Evolutionary conservation across 1,139 yeast species (phyloP).

Genomic region (Hemisphaericaspora subhashii): DNA sequence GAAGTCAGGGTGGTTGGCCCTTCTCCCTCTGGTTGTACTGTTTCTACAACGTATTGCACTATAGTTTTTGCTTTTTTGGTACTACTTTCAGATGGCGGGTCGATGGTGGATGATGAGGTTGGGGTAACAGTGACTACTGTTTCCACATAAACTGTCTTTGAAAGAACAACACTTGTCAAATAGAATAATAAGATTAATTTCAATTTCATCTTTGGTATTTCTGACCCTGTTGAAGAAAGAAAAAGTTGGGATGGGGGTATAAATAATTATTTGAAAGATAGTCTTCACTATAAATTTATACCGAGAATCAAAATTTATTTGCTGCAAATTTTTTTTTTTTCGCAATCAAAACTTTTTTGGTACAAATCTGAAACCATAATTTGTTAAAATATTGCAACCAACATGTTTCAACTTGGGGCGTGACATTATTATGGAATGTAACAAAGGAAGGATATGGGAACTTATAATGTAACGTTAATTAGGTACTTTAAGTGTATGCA

Average conservation of each 20-base stretch:
- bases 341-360: slow-evolving; percentile 1
- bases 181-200: background rate
- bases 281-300: background rate
- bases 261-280: too few species aligned
- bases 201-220: background rate
- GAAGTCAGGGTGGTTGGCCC: background rate
- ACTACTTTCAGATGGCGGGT: background rate
- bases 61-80: background rate
- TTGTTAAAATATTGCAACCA: background rate
- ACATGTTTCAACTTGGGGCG: slow-evolving; percentile 1
- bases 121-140: background rate
- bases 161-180: background rate
- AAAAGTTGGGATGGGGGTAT: background rate
- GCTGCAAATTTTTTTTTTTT: slow-evolving; percentile 3
- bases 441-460: too few species aligned
- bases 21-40: background rate
- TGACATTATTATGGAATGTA: too few species aligned
- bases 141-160: slow-evolving; percentile 3
- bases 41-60: background rate
- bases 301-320: background rate
- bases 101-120: background rate
- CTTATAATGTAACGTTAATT: too few species aligned
- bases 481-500: too few species aligned
- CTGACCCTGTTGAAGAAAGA: background rate
- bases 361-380: slow-evolving; percentile 2